Evolutionary conservation across 305 asterid genomes (phyloP).

Genomic region (Caryopteris hybrid): DNA sequence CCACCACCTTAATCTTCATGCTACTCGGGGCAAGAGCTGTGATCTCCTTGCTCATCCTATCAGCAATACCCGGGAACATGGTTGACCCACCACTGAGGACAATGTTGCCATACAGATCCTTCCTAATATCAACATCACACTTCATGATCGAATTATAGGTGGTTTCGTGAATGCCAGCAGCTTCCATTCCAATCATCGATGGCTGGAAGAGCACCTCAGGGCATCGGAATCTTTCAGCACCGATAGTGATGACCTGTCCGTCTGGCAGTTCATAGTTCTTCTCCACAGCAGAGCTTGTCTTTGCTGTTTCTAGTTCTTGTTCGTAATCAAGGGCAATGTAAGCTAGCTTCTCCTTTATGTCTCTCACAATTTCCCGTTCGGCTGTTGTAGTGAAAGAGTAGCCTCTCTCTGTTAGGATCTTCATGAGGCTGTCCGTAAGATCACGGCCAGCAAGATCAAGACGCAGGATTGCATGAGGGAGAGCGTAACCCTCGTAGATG

Average conservation of each 20-base stretch:
- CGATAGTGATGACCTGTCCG: conserved; percentile 81
- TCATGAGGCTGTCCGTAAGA: conserved; percentile 62
- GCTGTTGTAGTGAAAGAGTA: conserved; percentile 69
- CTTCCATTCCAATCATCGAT: conserved; percentile 77
- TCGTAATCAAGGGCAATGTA: conserved; percentile 80
- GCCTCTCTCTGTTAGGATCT: conserved; percentile 64
- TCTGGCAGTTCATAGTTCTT: conserved; percentile 83
- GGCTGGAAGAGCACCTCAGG: conserved; percentile 94
- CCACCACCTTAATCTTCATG: conserved; percentile 58
- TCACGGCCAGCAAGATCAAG: conserved; percentile 76
- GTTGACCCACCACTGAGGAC: conserved; percentile 73
- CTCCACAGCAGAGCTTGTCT: conserved; percentile 70
- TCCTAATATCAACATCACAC: conserved; percentile 68
- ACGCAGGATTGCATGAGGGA: conserved; percentile 74
- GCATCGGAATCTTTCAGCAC: conserved; percentile 70
- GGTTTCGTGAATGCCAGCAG: conserved; percentile 79
- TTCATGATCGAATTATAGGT: conserved; percentile 74
- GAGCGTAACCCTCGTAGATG: conserved; percentile 74
- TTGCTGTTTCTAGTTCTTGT: conserved; percentile 71
- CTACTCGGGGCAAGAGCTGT: conserved; percentile 57
- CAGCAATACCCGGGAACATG: conserved; percentile 51
- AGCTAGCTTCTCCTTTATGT: conserved; percentile 76
- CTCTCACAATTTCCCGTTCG: conserved; percentile 77
- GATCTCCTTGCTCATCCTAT: conserved; percentile 58
- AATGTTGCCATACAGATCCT: conserved; percentile 69